Evolutionary conservation across 331 rosid species (phyloP).

Genomic region (Malus hybrid): DNA sequence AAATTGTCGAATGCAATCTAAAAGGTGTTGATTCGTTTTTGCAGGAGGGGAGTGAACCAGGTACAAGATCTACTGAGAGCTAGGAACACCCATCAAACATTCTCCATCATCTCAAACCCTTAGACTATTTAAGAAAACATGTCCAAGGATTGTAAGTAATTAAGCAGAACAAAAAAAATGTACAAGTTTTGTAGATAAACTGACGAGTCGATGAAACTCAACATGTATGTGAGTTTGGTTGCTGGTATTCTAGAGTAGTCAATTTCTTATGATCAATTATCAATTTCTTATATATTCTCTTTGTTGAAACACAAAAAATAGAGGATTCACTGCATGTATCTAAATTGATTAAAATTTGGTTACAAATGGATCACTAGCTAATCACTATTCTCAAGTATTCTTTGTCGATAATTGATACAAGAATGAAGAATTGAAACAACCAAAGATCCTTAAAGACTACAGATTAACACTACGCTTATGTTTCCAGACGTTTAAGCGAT

Average conservation of each 20-base stretch:
- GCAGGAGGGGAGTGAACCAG: conserved; percentile 12
- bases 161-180: background rate
- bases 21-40: background rate
- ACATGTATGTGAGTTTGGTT: background rate
- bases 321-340: too few species aligned
- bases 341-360: too few species aligned
- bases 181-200: background rate
- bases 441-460: background rate
- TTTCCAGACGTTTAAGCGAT: background rate
- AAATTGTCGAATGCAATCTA: background rate
- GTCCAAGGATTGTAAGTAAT: background rate
- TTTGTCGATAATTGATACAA: background rate
- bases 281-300: background rate
- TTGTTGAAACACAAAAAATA: too few species aligned
- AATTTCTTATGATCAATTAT: background rate
- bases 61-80: background rate
- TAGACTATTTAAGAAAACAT: background rate
- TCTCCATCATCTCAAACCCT: background rate
- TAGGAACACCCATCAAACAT: background rate
- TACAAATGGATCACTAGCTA: too few species aligned
- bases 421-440: background rate
- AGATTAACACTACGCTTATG: background rate
- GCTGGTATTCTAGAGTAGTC: background rate
- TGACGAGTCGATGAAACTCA: background rate
- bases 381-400: too few species aligned